Evolutionary conservation across 371 early-diverging fungal species (phyloP).

Genomic region (Actinomortierella wolfii): DNA sequence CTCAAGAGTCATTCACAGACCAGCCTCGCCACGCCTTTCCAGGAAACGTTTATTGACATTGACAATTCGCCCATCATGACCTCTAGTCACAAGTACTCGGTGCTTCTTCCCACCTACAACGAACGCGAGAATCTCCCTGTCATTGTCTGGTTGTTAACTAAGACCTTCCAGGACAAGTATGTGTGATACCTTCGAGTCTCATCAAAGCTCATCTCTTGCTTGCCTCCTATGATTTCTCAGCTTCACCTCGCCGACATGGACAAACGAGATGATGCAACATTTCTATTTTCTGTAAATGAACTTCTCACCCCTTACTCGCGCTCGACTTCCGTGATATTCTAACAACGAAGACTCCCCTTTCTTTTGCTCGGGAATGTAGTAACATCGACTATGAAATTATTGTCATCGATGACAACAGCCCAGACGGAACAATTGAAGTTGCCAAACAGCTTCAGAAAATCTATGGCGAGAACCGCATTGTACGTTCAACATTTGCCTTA

Average conservation of each 20-base stretch:
- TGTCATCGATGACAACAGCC: constrained; percentile 98
- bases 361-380: constrained; percentile 12
- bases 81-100: constrained; percentile 73
- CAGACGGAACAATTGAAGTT: constrained; percentile 97
- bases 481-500: constrained; percentile 46
- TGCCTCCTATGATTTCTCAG: too few species aligned
- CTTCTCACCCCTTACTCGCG: too few species aligned
- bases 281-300: neutral
- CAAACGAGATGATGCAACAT: constrained; percentile 4
- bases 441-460: constrained; percentile 85
- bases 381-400: constrained; percentile 94
- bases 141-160: constrained; percentile 89
- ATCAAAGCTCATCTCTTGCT: neutral
- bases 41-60: too few species aligned
- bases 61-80: constrained; percentile 14
- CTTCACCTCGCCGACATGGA: neutral
- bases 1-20: neutral
- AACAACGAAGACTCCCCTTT: constrained; percentile 1
- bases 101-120: constrained; percentile 98
- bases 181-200: constrained; percentile 8
- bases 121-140: constrained; percentile 97
- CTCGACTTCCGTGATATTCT: neutral
- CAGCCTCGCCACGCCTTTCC: too few species aligned
- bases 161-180: constrained; percentile 83
- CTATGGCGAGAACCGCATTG: constrained; percentile 91